Conservation (phyloP, 129 eudicot genomes). For the Deinandra increscens region DNA sequence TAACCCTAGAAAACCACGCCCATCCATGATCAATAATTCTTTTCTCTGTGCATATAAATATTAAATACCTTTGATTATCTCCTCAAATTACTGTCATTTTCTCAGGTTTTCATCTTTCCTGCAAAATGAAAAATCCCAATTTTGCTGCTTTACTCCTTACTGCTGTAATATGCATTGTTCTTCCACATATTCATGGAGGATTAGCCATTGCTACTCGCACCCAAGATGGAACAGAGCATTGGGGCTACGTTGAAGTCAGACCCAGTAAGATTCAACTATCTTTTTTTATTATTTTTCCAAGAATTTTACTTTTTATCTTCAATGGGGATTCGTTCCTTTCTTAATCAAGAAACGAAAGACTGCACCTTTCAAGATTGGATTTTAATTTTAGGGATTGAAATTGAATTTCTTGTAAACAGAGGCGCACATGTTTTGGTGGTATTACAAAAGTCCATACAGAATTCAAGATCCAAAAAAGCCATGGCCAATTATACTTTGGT, state of each 20-base stretch:
- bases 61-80: neutral
- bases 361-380: conserved; percentile 19
- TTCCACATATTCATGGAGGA: conserved; percentile 31
- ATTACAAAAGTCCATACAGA: conserved; percentile 52
- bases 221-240: conserved; percentile 47
- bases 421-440: conserved; percentile 70
- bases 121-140: conserved; percentile 23
- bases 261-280: conserved; percentile 37
- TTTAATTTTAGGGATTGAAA: neutral
- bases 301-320: neutral
- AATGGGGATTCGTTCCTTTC: neutral
- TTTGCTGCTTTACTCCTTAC: conserved; percentile 12
- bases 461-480: conserved; percentile 49
- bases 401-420: conserved; percentile 34
- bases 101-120: neutral
- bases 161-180: conserved; percentile 21
- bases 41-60: conserved; percentile 24
- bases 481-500: conserved; percentile 60
- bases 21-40: conserved; percentile 15
- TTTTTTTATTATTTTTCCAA: neutral
- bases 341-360: neutral
- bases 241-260: conserved; percentile 57
- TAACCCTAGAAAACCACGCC: conserved; percentile 31
- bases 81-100: conserved; percentile 3
- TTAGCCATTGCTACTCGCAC: conserved; percentile 33